Evolutionary conservation across 495 filamentous ascomycete species (phyloP).

Genomic region (Collariella sp.): DNA sequence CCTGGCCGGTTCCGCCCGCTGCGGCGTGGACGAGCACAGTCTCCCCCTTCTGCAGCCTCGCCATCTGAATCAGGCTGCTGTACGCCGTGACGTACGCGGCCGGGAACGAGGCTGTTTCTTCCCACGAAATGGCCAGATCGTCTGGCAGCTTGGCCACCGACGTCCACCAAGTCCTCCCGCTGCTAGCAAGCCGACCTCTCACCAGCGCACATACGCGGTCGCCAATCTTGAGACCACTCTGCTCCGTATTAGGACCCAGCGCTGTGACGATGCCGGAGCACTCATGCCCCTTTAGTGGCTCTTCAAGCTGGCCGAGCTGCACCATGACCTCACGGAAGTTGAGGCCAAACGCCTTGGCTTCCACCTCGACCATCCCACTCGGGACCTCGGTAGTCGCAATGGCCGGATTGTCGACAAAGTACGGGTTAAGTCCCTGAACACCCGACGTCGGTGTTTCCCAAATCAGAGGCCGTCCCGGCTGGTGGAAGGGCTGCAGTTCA

Average conservation of each 20-base stretch:
- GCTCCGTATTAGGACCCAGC: background rate
- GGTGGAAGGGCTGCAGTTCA: too few species aligned
- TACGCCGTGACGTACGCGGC: conserved; percentile 14
- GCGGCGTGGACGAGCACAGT: conserved; percentile 39
- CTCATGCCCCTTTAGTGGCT: background rate
- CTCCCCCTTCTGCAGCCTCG: conserved; percentile 23
- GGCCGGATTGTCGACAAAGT: too few species aligned
- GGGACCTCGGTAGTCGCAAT: too few species aligned
- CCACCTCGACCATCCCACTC: background rate
- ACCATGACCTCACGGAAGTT: background rate
- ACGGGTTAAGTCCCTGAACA: too few species aligned
- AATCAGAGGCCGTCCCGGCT: too few species aligned
- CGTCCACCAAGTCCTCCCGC: too few species aligned
- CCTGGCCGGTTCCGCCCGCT: conserved; percentile 38
- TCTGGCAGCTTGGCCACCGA: too few species aligned
- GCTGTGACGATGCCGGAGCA: background rate
- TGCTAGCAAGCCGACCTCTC: too few species aligned
- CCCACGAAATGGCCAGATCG: background rate
- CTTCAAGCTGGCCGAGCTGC: background rate
- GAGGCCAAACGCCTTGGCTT: background rate
- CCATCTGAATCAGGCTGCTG: conserved; percentile 21
- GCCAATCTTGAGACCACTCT: background rate
- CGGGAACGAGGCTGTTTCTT: background rate
- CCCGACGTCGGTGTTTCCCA: too few species aligned
- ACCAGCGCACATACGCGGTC: background rate